Conservation (phyloP, 192 early-diverging fungal species). For the Coemansia sp. region DNA sequence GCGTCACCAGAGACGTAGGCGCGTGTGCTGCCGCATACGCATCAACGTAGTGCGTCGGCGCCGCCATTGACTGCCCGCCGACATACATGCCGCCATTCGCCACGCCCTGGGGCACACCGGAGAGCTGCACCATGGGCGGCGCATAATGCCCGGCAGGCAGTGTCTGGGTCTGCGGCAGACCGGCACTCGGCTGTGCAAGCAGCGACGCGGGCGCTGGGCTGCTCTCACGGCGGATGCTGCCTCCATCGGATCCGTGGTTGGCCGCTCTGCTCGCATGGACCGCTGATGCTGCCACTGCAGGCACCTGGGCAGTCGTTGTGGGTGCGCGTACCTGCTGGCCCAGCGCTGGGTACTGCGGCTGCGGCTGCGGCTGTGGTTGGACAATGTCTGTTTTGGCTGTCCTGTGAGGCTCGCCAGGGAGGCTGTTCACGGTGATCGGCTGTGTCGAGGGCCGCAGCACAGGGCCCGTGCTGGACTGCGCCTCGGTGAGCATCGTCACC, state of each 20-base stretch:
- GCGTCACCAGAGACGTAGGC: background rate
- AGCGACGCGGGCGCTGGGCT: background rate
- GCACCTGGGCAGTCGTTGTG: background rate
- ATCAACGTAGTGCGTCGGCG: background rate
- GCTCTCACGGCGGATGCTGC: background rate
- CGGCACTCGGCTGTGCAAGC: background rate
- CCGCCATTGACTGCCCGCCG: too few species aligned
- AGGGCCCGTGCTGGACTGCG: background rate
- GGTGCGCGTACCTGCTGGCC: background rate
- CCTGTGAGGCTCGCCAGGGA: background rate
- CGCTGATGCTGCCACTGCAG: background rate
- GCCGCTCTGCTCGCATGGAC: background rate
- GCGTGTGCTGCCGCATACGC: background rate
- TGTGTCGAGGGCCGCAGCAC: background rate
- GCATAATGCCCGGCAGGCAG: too few species aligned
- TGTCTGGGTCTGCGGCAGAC: background rate
- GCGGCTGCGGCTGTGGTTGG: background rate
- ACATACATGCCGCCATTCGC: background rate
- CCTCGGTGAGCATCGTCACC: constrained; percentile 7
- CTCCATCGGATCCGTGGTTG: background rate
- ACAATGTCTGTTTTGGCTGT: background rate
- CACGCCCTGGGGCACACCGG: background rate
- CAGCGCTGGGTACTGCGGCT: background rate
- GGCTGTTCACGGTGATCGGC: background rate
- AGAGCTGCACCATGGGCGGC: too few species aligned